Evolutionary conservation across 257 asterid genomes (phyloP).

Genomic region (Penstemon eatonii): DNA sequence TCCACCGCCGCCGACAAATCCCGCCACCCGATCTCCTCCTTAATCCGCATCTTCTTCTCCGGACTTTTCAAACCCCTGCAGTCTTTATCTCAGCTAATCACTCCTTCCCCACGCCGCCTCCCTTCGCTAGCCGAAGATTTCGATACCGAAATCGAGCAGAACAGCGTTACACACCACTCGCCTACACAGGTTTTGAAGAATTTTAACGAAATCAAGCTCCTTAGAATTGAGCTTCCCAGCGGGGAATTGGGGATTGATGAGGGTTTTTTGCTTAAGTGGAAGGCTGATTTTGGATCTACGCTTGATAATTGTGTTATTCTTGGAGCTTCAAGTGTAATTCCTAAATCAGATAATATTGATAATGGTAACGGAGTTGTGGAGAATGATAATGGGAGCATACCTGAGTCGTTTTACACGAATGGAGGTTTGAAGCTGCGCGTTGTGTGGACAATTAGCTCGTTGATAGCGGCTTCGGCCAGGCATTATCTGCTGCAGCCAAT

Average conservation of each 20-base stretch:
- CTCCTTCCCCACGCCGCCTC: conserved; percentile 41
- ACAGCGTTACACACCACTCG: conserved; percentile 63
- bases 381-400: conserved; percentile 61
- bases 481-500: conserved; percentile 75
- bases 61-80: conserved; percentile 73
- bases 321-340: conserved; percentile 64
- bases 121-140: conserved; percentile 33
- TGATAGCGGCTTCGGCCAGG: conserved; percentile 77
- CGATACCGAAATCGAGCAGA: conserved; percentile 38
- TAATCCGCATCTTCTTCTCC: conserved; percentile 55
- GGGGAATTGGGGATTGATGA: conserved; percentile 74
- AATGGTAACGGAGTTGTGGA: conserved; percentile 27
- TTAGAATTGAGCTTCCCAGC: conserved; percentile 61
- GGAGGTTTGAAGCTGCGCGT: conserved; percentile 74
- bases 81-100: conserved; percentile 62
- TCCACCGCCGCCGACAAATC: conserved; percentile 46
- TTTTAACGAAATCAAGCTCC: conserved; percentile 56
- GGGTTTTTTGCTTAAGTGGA: conserved; percentile 71
- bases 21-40: conserved; percentile 61
- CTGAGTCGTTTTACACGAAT: conserved; percentile 68
- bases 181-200: conserved; percentile 76
- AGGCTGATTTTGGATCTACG: conserved; percentile 74
- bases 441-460: conserved; percentile 77
- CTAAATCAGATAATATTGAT: conserved; percentile 12
- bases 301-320: conserved; percentile 73